These are phyloP conservation scores for Wallacemonas rigidus DNA, from an alignment of 208 protist species.

Conservation along the genomic window DNA sequence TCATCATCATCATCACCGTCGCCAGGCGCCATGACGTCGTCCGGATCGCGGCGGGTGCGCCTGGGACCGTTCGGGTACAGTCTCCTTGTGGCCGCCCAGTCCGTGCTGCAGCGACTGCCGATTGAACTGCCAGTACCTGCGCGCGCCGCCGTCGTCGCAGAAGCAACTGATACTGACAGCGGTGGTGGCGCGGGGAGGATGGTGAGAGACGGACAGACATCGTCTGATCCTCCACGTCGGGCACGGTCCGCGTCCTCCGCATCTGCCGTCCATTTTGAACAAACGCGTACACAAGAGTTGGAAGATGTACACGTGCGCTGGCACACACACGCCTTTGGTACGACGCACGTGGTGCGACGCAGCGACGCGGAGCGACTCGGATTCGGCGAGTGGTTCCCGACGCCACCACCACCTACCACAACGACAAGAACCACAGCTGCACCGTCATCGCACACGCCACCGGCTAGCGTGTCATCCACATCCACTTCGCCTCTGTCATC, in stretches of 20 bases:
- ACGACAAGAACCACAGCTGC: no score
- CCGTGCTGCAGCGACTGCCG: conserved; percentile 44
- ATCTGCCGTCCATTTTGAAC: no score
- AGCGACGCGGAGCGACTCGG: conserved; percentile 36
- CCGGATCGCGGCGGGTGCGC: conserved; percentile 16
- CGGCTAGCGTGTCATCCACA: no score
- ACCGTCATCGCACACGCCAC: not conserved
- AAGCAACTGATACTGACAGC: no score
- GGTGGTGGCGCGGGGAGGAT: no score
- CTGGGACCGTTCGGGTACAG: conserved; percentile 69
- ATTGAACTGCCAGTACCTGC: conserved; percentile 12
- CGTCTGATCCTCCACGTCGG: no score
- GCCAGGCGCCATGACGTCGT: no score
- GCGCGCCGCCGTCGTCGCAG: not conserved
- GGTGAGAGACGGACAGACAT: no score
- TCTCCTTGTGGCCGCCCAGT: conserved; percentile 54
- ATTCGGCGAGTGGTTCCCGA: conserved; percentile 45
- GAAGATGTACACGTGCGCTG: conserved; percentile 6
- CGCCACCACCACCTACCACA: not conserved
- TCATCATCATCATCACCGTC: no score
- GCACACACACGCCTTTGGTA: conserved; percentile 22
- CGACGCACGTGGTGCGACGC: conserved; percentile 18
- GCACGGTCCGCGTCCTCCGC: no score
- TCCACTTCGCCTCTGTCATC: no score
- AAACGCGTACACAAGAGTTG: no score